Conservation (phyloP, 305 asterid species). For the Coffea humblotiana region DNA sequence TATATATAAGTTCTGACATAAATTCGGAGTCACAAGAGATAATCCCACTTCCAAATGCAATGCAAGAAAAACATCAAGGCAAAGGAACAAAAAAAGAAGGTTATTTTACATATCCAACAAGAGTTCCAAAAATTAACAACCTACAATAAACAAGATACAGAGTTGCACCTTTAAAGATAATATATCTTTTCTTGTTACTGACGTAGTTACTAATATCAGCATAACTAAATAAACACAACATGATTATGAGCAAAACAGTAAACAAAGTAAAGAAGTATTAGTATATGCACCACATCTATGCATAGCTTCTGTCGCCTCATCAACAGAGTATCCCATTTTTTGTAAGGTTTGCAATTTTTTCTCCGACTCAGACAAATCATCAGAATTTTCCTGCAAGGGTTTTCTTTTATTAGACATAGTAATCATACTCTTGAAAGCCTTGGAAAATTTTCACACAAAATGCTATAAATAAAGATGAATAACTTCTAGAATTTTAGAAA, state of each 20-base stretch:
- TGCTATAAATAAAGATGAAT: not conserved
- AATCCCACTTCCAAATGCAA: not conserved
- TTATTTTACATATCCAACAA: not conserved
- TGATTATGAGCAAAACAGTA: not conserved
- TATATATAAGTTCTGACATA: not conserved
- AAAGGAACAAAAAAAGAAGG: not conserved
- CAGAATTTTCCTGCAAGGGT: conserved; percentile 44
- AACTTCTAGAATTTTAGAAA: not conserved
- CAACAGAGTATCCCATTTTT: conserved; percentile 73
- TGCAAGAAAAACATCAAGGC: not conserved
- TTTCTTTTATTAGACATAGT: conserved; percentile 5
- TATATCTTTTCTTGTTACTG: not conserved
- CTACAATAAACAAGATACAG: not conserved
- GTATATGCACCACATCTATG: conserved; percentile 71
- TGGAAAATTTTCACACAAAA: not conserved
- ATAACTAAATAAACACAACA: not conserved
- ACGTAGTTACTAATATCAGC: conserved; percentile 1
- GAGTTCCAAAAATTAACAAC: not conserved
- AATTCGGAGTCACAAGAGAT: not conserved
- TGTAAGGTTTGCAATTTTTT: conserved; percentile 41
- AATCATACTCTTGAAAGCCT: not conserved
- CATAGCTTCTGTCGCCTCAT: conserved; percentile 72
- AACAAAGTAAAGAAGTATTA: not conserved
- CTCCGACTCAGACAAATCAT: conserved; percentile 53
- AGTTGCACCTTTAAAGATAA: not conserved